phyloP scores from a whole-genome alignment of 352 stramenopile genomes.

The Globisporangium carolinianum region DNA sequence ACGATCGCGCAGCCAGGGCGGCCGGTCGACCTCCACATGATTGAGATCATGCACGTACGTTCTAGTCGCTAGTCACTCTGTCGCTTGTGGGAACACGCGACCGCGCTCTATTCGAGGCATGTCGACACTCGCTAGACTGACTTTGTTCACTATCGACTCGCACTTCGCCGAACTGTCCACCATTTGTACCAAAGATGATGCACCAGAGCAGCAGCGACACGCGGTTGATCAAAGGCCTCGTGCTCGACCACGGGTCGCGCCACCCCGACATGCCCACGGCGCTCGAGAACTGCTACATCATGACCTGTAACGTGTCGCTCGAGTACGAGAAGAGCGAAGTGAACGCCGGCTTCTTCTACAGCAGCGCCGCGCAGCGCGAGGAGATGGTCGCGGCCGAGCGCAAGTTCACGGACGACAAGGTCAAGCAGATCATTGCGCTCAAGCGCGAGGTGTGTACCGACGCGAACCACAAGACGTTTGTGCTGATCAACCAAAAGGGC shows the following conservation, averaged over 20 bases:
- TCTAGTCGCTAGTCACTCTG: not conserved
- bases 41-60: constrained; percentile 97
- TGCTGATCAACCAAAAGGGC: constrained; percentile 99
- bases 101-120: not conserved
- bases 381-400: constrained; percentile 95
- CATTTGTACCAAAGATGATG: constrained; percentile 82
- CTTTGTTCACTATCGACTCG: too few relatives aligned
- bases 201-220: constrained; percentile 94
- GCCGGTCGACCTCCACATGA: constrained; percentile 97
- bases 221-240: constrained; percentile 91
- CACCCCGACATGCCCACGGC: constrained; percentile 98
- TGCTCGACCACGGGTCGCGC: constrained; percentile 98
- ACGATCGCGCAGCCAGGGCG: constrained; percentile 84
- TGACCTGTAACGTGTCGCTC: constrained; percentile 99
- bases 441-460: constrained; percentile 96
- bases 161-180: too few relatives aligned
- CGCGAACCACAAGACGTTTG: constrained; percentile 96
- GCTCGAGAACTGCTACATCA: constrained; percentile 96
- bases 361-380: constrained; percentile 97
- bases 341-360: constrained; percentile 98
- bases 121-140: not conserved
- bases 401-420: constrained; percentile 95
- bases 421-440: constrained; percentile 97
- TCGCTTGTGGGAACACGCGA: not conserved
- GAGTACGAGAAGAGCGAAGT: constrained; percentile 99